Base-by-base conservation (phyloP, 129 eudicot genomes). In the Kitagawia praeruptora region DNA sequence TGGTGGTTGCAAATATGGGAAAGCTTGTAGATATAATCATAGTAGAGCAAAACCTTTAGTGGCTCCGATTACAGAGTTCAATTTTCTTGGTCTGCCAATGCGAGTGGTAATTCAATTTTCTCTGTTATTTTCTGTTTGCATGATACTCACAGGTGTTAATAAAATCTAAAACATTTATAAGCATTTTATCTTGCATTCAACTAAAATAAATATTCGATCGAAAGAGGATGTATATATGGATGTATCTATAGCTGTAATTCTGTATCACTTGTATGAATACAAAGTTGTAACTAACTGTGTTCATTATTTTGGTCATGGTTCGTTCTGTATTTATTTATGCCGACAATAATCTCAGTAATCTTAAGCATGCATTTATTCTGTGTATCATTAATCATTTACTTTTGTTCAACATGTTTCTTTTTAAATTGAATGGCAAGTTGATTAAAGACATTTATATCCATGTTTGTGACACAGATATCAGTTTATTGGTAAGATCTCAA, bases 21-120 rank as follows among this genome's bases (percentile, higher is more conserved):
- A 90, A 73, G 80, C 93, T 83, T 96, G 99, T 82, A 90, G 89
- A 86, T 96, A 63, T 79, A 89, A 77, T 78, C 99, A 96, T 82
- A 77, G 83, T n/a, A 83, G 83, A 83, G 84, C 84, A 69, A 88
- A 84, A 79, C 76, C 83, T 82, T 76, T 63, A 46, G 85, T 80
- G 73, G 41, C 87, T 46, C 88, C 88, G 18, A 70, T 54, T 11
- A 53, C 74, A 37, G 97, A 92, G 81, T 82, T 89, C 63, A 96
- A 96, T 92, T 96, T 92, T 75, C 82, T 96, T 74, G 96, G 97
- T 77, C 80, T 96, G 74, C 99, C 99, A 69, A 90, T 96, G 66
- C 92, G 99, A 79, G 86, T 49, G 88, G 98, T 95, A 95, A 61
- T 23, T 38, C 49, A 66, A 6, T 41, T 53, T 54, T 38, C 8